Base-by-base conservation (phyloP, 805 yeast species). In the Clavispora fructus region DNA sequence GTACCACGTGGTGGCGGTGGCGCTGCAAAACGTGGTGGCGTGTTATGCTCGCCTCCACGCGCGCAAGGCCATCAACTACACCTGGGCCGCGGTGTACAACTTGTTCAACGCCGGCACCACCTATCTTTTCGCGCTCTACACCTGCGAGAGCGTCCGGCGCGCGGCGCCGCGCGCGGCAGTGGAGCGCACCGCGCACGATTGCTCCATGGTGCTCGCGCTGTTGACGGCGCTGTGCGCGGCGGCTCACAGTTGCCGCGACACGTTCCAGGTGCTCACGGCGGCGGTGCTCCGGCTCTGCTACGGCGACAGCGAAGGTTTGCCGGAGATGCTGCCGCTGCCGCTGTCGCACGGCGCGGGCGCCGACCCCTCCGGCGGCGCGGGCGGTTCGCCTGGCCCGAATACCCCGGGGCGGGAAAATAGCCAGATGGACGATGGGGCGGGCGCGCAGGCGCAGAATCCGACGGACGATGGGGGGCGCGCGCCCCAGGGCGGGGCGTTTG, bases 51-150 rank as follows among this genome's bases (percentile, higher is more conserved):
- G 76, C 43, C 65, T 90, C 33, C 78, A 76, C 53, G 62, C 69
- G n/a, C 73, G 73, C 27, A 78, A 77, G 55, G 71, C 78, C 40
- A 75, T 89, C 49, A 88, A 88, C 62, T 90, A 87, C 63, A 87
- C 96, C 0, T 90, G 97, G 97, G 91, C 90, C 1, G 94, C 95
- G 0, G 91, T 88, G 3, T 95, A 89, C 62, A 89, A 88, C 60
- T 69, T 88, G 44, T 88, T 88, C 60, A 84, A 87, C 85, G 91
- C 96, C 0, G 95, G 95, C 0, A 85, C 92, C 26, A 85, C 96
- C 1, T 89, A 81, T 55, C 68, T 90, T 39, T 89, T 86, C 60
- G 78, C 90, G 1, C 72, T 88, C 12, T 89, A 86, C 61, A 85
- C 85, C 60, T 79, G 87, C 32, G 72, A 72, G n/a, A 75, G 73